phyloP scores from a whole-genome alignment of 441 rosid species.

The Melastoma candidum region DNA sequence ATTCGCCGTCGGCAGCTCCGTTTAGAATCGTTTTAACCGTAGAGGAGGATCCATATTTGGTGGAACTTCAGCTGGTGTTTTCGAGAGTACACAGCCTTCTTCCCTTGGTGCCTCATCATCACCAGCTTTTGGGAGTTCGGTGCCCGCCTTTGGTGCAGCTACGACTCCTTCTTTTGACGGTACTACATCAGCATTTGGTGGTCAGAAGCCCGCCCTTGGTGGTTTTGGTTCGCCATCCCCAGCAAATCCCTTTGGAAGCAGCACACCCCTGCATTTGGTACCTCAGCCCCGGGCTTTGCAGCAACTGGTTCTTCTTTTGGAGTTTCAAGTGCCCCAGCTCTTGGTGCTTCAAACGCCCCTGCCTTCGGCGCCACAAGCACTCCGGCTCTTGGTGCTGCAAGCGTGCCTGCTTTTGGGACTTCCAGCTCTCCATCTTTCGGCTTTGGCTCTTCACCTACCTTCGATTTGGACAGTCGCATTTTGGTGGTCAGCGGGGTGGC shows the following conservation, averaged over 20 bases:
- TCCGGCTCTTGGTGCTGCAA: constrained; percentile 13
- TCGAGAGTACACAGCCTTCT: constrained; percentile 60
- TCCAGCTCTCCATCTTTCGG: constrained; percentile 29
- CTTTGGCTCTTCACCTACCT: constrained; percentile 42
- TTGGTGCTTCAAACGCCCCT: constrained; percentile 28
- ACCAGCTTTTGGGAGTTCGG: constrained; percentile 56
- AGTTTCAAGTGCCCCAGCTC: constrained; percentile 28
- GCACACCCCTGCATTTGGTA: constrained; percentile 39
- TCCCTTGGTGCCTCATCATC: constrained; percentile 80
- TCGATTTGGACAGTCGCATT: constrained; percentile 65
- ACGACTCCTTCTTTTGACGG: constrained; percentile 49
- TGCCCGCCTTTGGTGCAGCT: constrained; percentile 61
- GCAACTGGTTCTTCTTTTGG: constrained; percentile 45
- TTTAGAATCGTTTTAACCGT: no score
- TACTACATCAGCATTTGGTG: constrained; percentile 58
- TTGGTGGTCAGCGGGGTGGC: constrained; percentile 75
- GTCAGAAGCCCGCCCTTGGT: constrained; percentile 65
- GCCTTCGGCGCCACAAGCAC: constrained; percentile 11
- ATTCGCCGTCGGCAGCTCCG: no score
- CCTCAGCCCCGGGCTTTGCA: neutral
- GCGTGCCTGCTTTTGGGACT: constrained; percentile 23
- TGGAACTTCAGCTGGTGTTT: constrained; percentile 82
- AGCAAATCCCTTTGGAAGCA: constrained; percentile 67
- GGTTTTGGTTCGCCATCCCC: constrained; percentile 63
- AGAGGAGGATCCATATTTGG: constrained; percentile 70